A percentile compares a stretch with the other conserved stretches of the same genome.
phyloP scores from a whole-genome alignment of 805 yeast species.

The Zygosaccharomyces lentus region DNA sequence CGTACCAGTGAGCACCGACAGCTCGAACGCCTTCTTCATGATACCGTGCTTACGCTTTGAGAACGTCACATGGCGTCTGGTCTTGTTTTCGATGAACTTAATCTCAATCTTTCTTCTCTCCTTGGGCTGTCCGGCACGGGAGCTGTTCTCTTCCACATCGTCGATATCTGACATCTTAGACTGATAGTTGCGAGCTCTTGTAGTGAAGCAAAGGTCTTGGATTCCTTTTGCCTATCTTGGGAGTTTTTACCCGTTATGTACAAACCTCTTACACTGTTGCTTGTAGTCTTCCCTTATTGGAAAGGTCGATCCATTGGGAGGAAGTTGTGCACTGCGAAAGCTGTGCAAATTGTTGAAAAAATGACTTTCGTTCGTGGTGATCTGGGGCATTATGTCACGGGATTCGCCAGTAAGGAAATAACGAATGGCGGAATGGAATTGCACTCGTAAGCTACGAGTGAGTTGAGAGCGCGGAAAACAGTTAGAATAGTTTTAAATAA shows the following conservation, averaged over 20 bases:
- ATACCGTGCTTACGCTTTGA: conserved; percentile 98
- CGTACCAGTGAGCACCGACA: conserved; percentile 94
- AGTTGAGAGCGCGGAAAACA: too few species aligned
- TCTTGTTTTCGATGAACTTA: conserved; percentile 94
- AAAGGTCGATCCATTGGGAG: conserved; percentile 9
- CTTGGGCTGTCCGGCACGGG: conserved; percentile 33
- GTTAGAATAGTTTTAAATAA: too few species aligned
- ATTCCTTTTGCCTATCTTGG: conserved; percentile 16
- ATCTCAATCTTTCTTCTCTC: conserved; percentile 91
- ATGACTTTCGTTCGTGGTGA: conserved; percentile 34
- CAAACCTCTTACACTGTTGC: conserved; percentile 11
- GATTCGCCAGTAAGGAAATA: too few species aligned
- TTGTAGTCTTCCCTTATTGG: conserved; percentile 18
- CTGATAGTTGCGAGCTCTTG: not conserved
- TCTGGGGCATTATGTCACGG: too few species aligned
- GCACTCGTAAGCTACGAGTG: too few species aligned
- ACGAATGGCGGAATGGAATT: too few species aligned
- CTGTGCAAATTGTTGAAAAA: conserved; percentile 1
- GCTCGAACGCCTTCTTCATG: conserved; percentile 99
- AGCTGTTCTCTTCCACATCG: conserved; percentile 15
- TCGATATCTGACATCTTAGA: conserved; percentile 15
- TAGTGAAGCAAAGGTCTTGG: conserved; percentile 1
- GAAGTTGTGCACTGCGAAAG: conserved; percentile 6
- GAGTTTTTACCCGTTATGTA: conserved; percentile 15
- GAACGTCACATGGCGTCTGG: conserved; percentile 95